A percentile compares a stretch with the other conserved stretches of the same genome.
Conservation (phyloP, 2,329 filamentous ascomycete species). For the Neonectria magnoliae region DNA sequence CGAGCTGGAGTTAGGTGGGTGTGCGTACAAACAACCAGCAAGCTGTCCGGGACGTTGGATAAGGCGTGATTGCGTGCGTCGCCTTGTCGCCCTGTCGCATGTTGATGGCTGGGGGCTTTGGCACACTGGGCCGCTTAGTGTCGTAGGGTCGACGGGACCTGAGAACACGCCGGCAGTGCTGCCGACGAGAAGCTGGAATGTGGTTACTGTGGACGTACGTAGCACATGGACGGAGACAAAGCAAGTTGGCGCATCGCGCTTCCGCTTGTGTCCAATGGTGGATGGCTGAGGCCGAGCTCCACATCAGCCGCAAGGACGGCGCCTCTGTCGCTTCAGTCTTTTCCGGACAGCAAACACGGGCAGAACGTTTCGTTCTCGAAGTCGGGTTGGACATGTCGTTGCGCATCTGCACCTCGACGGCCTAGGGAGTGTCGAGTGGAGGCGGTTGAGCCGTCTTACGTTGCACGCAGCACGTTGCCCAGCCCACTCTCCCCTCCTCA, state of each 20-base stretch:
- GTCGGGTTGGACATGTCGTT: background rate
- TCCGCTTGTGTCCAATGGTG: constrained; percentile 28
- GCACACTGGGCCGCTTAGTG: constrained; percentile 11
- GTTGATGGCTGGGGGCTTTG: background rate
- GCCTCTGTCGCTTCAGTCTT: constrained; percentile 23
- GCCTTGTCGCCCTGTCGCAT: constrained; percentile 2
- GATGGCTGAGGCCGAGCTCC: constrained; percentile 21
- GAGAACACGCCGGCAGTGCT: background rate
- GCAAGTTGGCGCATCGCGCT: constrained; percentile 30
- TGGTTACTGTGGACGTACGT: background rate
- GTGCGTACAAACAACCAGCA: background rate
- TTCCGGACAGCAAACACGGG: background rate
- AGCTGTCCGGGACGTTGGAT: constrained; percentile 3
- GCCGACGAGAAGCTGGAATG: background rate
- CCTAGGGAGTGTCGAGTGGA: constrained; percentile 17
- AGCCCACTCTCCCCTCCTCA: constrained; percentile 12
- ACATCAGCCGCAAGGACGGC: constrained; percentile 32
- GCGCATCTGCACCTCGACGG: constrained; percentile 19
- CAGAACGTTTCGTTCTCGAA: constrained; percentile 14
- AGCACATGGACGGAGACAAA: background rate
- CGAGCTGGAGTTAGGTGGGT: constrained; percentile 1
- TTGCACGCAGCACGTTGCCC: constrained; percentile 16
- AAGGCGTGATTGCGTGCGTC: constrained; percentile 20
- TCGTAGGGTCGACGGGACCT: background rate
- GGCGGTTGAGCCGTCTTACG: constrained; percentile 12